Percentiles rank a stretch among this genome's conserved stretches.
These are phyloP conservation scores for Cydonia oblonga DNA, from an alignment of 331 rosid genomes.

Conservation along the genomic window DNA sequence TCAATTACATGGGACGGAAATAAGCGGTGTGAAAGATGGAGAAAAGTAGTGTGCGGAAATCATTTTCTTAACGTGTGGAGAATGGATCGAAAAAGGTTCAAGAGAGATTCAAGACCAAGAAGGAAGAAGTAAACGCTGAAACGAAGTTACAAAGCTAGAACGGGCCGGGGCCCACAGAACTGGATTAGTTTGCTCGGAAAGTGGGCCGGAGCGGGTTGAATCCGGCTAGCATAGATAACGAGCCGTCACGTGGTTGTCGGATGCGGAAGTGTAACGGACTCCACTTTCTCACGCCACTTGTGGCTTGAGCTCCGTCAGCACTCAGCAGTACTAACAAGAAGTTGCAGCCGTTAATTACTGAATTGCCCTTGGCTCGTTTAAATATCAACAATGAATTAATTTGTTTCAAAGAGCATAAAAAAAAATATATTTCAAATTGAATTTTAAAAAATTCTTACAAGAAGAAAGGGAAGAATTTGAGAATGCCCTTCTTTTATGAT, in stretches of 20 bases:
- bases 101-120: not conserved
- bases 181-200: not conserved
- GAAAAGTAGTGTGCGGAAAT: not conserved
- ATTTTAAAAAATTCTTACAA: no score
- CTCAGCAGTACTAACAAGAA: not conserved
- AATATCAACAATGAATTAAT: not conserved
- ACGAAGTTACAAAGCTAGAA: not conserved
- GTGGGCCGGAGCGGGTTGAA: not conserved
- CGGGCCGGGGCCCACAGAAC: not conserved
- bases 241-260: not conserved
- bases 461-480: no score
- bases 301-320: not conserved
- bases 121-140: not conserved
- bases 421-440: no score
- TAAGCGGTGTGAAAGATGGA: not conserved
- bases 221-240: not conserved
- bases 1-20: not conserved
- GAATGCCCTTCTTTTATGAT: no score
- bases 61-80: not conserved
- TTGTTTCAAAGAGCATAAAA: not conserved
- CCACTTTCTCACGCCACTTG: not conserved
- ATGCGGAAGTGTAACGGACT: not conserved
- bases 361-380: not conserved
- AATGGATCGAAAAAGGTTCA: no score
- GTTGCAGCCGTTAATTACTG: not conserved